Percentiles rank a stretch among this genome's conserved stretches.
Conservation (phyloP, 768 basidiomycete species). For the Lactarius deliciosus region DNA sequence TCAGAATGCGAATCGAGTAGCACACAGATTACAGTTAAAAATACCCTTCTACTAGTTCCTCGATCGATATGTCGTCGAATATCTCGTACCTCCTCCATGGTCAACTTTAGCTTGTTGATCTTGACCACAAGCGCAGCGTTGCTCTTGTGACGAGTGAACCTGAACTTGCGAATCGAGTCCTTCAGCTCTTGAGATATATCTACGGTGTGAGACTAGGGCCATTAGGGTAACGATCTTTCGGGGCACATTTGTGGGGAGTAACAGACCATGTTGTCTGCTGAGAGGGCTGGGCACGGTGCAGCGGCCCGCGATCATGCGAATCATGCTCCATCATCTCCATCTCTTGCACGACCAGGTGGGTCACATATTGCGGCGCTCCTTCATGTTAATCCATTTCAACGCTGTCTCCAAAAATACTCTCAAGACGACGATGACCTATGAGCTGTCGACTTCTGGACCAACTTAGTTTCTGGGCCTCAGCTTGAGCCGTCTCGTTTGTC, state of each 20-base stretch:
- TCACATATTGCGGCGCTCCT: too few species aligned
- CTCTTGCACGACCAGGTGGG: too few species aligned
- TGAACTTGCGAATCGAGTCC: slow-evolving; percentile 79
- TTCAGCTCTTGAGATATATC: slow-evolving; percentile 82
- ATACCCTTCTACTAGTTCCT: slow-evolving; percentile 88
- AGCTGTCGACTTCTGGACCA: too few species aligned
- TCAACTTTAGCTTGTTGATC: slow-evolving; percentile 79
- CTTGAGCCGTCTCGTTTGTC: not conserved
- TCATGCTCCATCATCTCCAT: not conserved
- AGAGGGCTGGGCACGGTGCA: not conserved
- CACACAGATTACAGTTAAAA: slow-evolving; percentile 16
- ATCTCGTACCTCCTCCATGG: slow-evolving; percentile 85
- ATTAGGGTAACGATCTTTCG: not conserved
- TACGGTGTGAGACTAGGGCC: slow-evolving; percentile 64
- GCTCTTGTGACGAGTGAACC: slow-evolving; percentile 62
- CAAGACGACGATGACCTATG: too few species aligned
- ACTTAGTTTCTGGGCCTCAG: not conserved
- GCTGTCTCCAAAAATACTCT: not conserved
- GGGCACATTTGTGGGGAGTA: not conserved
- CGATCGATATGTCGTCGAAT: slow-evolving; percentile 71
- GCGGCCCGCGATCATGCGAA: not conserved
- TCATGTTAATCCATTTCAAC: not conserved
- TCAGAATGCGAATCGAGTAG: slow-evolving; percentile 10
- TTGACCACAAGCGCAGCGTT: slow-evolving; percentile 84
- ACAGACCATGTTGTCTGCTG: slow-evolving; percentile 25